Base-by-base conservation (phyloP, 108 stramenopile species). In the Chaetoceros tenuissimus region DNA sequence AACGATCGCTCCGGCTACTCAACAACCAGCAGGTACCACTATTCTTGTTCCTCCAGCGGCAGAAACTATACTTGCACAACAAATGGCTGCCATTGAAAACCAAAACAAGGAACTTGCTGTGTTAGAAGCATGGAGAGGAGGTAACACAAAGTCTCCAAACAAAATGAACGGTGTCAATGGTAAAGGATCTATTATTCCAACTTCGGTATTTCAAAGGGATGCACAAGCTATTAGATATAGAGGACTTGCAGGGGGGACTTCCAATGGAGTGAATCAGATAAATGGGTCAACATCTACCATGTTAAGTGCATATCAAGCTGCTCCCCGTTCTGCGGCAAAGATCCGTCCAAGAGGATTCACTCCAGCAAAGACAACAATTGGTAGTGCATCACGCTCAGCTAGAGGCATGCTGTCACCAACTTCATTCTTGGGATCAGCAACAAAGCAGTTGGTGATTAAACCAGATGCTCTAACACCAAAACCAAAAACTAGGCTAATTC, bases 341-440 rank as follows among this genome's bases (percentile, higher is more conserved):
- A 80, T 91, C 60, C 79, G 85, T 18, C 89, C 89, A 24, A 69
- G 85, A 30, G 89, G 89, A 21, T 87, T 83, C 62, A 71, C 80
- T 31, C 54, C 72, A 54, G 46, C 68, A 54, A 66, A 73, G 63
- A 43, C 68, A 51, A 74, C 72, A 24, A 71, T 71, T 23, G 62
- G 59, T 21, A 44, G 46, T 26, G 46, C 55, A 7, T 46, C 53
- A 25, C 34, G 34, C 13, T 40, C 34, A 13, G 13, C 34, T 10
- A 40, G 46, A n/a, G 13, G 45, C 13, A 67, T 80, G 54, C 65
- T 77, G 46, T 68, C 78, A 31, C 81, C 84, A 1, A 71, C 78
- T 48, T 60, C 73, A 27, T 69, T 71, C 51, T 47, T 77, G 17
- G 79, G 78, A 0, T 79, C 80, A 31, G 54, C 79, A 18, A 73